Base-by-base conservation (phyloP, 1,284 basidiomycete species). In the Boletus smithii region DNA sequence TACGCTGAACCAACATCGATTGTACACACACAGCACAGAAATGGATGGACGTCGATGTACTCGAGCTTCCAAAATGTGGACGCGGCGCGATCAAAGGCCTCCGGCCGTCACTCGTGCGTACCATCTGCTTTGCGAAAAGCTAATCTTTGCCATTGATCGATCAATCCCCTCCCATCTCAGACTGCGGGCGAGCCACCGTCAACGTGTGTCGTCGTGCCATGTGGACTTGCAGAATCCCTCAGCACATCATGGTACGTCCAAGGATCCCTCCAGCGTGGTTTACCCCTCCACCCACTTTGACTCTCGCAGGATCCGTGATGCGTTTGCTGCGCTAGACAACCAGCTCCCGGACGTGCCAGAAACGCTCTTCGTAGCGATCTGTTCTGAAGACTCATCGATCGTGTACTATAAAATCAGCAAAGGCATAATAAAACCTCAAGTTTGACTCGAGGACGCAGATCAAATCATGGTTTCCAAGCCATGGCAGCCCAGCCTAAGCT, bases 331-430 rank as follows among this genome's bases (percentile, higher is more conserved):
- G 11, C 61, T 85, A 17, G 68, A 65, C 29, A 62, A 23, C 17
- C 48, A 57, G 34, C 43, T 61, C 5, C 27, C 38, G n/a, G 45
- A 49, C 14, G 16, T 39, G 9, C 48, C 76, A 3, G 56, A 69
- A n/a, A 75, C 79, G 46, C 64, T 89, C 31, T 85, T 80, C 59
- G 66, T 90, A 29, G 87, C 82, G 2, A 83, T 90, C 49, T 81
- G 80, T 27, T 76, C 82, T 0, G 80, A 86, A 44, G 88, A 90
- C 57, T 82, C 86, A 5, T 89, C 88, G 2, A 81, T 85, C 40
- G 87, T 90, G 37, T 90, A 90, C 65, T 90, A 90, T 66, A 88
- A 86, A 55, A 72, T 90, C 49, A 85, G 81, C 52, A 71, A 72
- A 34, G 88, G 86, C 46, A 85, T 90, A 17, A 76, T 81, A 49